A percentile compares a stretch with the other conserved stretches of the same genome.
phyloP scores from a whole-genome alignment of 495 filamentous ascomycete genomes.

The Penicillium psychrofluorescens region DNA sequence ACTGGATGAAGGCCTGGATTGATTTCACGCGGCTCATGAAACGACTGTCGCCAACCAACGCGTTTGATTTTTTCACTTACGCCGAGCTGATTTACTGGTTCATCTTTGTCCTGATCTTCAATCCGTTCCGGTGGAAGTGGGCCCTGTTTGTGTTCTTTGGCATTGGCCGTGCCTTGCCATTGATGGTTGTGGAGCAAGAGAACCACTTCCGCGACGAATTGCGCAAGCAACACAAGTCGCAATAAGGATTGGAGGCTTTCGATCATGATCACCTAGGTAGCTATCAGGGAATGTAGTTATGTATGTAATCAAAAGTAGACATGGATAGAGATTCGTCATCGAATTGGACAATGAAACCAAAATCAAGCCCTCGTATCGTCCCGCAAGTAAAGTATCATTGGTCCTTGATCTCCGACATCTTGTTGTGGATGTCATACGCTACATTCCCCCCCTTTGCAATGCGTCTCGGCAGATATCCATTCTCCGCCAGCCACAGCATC shows the following conservation, averaged over 20 bases:
- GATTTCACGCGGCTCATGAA: slow-evolving; percentile 77
- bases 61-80: slow-evolving; percentile 87
- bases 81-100: slow-evolving; percentile 82
- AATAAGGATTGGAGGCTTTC: no score
- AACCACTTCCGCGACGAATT: slow-evolving; percentile 34
- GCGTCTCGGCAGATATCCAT: slow-evolving; percentile 12
- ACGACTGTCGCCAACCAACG: slow-evolving; percentile 54
- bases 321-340: not conserved
- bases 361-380: no score
- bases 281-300: no score
- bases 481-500: slow-evolving; percentile 44
- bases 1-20: slow-evolving; percentile 81
- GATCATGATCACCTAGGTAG: not conserved
- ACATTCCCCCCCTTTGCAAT: slow-evolving; percentile 20
- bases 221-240: slow-evolving; percentile 18
- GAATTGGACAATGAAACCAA: not conserved
- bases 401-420: slow-evolving; percentile 21
- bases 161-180: slow-evolving; percentile 57
- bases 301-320: no score
- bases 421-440: slow-evolving; percentile 17
- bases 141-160: slow-evolving; percentile 73
- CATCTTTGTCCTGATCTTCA: slow-evolving; percentile 65
- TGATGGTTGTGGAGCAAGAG: slow-evolving; percentile 58
- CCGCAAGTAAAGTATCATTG: not conserved
- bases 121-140: slow-evolving; percentile 78